Conservation (phyloP, 2,329 filamentous ascomycete species). For the Neonectria faginata region DNA sequence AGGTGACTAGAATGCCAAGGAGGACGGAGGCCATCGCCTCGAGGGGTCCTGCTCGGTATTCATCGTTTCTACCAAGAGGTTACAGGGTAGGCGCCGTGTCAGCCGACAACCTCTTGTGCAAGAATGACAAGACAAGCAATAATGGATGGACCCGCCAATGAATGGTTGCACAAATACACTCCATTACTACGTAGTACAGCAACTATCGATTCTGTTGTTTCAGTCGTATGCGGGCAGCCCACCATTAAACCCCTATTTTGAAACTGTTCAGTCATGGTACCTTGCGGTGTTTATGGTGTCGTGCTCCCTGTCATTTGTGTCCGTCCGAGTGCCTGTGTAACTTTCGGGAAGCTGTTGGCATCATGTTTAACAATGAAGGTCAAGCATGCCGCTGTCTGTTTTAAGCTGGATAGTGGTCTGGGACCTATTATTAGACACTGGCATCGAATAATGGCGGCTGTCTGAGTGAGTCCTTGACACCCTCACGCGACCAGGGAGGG, state of each 20-base stretch:
- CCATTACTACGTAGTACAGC: not conserved
- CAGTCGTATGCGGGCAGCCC: not conserved
- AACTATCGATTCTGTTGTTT: constrained; percentile 17
- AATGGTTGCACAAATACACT: constrained; percentile 1
- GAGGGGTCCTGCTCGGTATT: too few relatives aligned
- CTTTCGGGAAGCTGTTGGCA: not conserved
- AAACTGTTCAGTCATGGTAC: too few relatives aligned
- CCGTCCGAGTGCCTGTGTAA: not conserved
- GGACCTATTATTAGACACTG: not conserved
- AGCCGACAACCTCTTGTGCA: not conserved
- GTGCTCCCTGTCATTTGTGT: too few relatives aligned
- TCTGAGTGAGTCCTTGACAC: not conserved
- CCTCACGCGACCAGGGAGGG: constrained; percentile 13
- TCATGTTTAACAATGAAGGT: not conserved
- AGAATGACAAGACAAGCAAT: not conserved
- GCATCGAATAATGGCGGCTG: too few relatives aligned
- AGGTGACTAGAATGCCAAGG: too few relatives aligned
- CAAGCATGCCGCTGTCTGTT: too few relatives aligned
- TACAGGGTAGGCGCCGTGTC: not conserved
- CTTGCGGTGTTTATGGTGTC: too few relatives aligned
- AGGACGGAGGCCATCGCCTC: too few relatives aligned
- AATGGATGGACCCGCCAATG: constrained; percentile 4
- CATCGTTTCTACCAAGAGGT: not conserved
- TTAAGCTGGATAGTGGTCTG: not conserved
- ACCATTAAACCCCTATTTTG: not conserved